These are phyloP conservation scores for Dactylonectria estremocensis DNA, from an alignment of 2,329 filamentous ascomycete genomes.

Conservation along the genomic window DNA sequence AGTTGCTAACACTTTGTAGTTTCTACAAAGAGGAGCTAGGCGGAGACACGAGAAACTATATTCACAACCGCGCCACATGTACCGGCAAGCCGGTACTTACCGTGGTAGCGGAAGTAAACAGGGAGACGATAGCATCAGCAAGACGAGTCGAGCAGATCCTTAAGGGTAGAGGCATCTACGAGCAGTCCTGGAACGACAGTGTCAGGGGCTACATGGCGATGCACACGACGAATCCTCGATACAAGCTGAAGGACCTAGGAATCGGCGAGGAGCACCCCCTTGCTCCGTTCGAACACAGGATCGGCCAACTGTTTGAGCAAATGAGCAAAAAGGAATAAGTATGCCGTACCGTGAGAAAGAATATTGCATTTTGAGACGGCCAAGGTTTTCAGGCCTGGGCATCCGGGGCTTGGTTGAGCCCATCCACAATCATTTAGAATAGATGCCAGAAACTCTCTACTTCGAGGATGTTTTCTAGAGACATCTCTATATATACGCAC, in stretches of 20 bases:
- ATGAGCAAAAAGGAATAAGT: neutral
- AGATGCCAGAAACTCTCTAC: too few relatives aligned
- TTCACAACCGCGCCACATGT: constrained; percentile 18
- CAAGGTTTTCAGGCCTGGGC: too few relatives aligned
- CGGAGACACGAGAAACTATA: constrained; percentile 21
- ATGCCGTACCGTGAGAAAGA: too few relatives aligned
- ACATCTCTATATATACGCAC: too few relatives aligned
- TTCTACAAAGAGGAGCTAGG: constrained; percentile 27
- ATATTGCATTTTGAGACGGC: too few relatives aligned
- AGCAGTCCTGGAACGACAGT: constrained; percentile 22
- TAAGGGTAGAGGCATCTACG: constrained; percentile 25
- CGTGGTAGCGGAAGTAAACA: constrained; percentile 11
- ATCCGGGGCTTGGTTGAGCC: too few relatives aligned
- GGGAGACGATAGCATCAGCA: constrained; percentile 17
- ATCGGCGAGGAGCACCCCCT: constrained; percentile 23
- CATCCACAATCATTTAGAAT: too few relatives aligned
- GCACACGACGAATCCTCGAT: constrained; percentile 26
- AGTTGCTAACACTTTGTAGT: neutral
- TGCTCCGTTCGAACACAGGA: constrained; percentile 20
- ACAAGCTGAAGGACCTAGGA: constrained; percentile 17
- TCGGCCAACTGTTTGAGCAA: constrained; percentile 19
- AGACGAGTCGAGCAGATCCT: constrained; percentile 21
- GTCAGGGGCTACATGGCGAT: constrained; percentile 24
- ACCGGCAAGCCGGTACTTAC: constrained; percentile 18
- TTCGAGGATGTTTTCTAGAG: too few relatives aligned